phyloP scores from a whole-genome alignment of 2,329 filamentous ascomycete genomes.

The Triangularia verruculosa region DNA sequence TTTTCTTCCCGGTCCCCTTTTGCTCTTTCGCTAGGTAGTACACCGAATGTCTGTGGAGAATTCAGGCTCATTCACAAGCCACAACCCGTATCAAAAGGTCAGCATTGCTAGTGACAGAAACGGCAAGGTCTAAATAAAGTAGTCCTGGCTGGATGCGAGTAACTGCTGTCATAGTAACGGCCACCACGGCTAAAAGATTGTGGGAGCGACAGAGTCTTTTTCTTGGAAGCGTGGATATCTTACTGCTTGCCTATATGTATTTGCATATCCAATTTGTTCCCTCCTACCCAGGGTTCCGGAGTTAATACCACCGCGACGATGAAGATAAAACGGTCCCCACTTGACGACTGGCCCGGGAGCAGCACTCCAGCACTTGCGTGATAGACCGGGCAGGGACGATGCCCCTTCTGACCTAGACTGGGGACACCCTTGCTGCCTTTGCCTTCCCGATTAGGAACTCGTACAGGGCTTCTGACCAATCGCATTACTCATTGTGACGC shows the following conservation, averaged over 20 bases:
- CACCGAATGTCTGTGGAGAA: not conserved
- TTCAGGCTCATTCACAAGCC: not conserved
- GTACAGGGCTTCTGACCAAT: conserved; percentile 11
- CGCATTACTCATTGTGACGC: not conserved
- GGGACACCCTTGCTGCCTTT: conserved; percentile 6
- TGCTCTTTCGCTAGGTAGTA: too few relatives aligned
- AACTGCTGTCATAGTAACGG: not conserved
- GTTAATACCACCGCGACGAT: not conserved
- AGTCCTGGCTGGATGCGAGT: not conserved
- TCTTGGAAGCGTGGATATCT: not conserved
- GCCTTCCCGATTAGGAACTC: conserved; percentile 16
- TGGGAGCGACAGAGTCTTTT: not conserved
- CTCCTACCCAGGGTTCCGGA: not conserved
- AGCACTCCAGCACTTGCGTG: too few relatives aligned
- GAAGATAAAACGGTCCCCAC: not conserved
- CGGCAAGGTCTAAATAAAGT: not conserved
- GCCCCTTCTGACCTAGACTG: conserved; percentile 2
- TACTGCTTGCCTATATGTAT: not conserved
- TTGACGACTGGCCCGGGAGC: not conserved
- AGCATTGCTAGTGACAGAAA: not conserved
- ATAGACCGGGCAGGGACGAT: not conserved
- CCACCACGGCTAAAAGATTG: not conserved
- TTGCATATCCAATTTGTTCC: not conserved
- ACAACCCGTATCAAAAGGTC: not conserved
- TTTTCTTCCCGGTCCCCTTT: too few relatives aligned